Evolutionary conservation across 768 basidiomycete genomes (phyloP), one percentile per base, ranked within the genome.

Genomic region (Boletales sp.): DNA sequence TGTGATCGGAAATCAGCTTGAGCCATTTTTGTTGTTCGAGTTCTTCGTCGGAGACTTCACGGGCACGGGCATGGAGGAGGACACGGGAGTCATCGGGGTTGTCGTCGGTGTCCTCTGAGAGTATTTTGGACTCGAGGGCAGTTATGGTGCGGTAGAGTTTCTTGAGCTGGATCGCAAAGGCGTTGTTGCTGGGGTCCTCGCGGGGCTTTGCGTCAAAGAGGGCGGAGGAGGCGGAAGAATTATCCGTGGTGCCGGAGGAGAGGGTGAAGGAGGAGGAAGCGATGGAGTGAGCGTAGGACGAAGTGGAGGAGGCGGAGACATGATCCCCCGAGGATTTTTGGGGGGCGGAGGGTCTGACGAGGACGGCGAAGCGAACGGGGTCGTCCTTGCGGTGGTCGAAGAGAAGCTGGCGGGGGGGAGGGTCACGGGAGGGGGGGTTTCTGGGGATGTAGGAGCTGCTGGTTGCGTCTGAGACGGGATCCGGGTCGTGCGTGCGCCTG

Each of bases 381-480:
- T 98, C 91, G 65, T 98, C 90, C 60, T 90, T 84, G 35, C 89
- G 78, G 51, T 89, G 90, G 63, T 98, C 93, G 50, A 93, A 94
- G 0, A 97, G 80, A 53, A 87, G 87, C 9, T 74, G 71, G 40
- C 68, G 65, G 6, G 63, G 13, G 56, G 40, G 68, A 29, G 47
- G 51, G 46, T 48, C 63, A 37, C 83, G 71, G 11, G 55, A 63
- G 11, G 68, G 56, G 31, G 68, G 43, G 24, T 50, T 55, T 34
- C 66, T 59, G 17, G 67, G 67, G 30, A 65, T 53, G 58, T 80
- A 76, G 0, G 83, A 81, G 58, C 72, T 78, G 45, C 77, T 70
- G 7, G 72, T 74, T 18, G 73, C 71, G 48, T 89, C 88, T 0
- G 84, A 83, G 57, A 78, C 77, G 13, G 71, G 54, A 47, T 90